A percentile compares a stretch with the other conserved stretches of the same genome.
Conservation (phyloP, 2,329 filamentous ascomycete genomes). For the Mycosphaerella sp. region DNA sequence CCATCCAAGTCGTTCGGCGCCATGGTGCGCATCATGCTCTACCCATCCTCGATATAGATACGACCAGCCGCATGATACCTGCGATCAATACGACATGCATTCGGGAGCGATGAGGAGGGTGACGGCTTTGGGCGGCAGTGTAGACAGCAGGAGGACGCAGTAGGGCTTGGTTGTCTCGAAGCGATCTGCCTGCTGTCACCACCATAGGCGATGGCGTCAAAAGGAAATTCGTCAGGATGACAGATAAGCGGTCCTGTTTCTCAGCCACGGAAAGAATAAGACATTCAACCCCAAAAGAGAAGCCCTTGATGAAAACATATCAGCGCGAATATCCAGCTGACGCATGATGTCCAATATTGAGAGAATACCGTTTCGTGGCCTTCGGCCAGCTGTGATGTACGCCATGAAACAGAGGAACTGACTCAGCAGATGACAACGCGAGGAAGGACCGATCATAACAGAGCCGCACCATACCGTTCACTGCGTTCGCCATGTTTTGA, state of each 20-base stretch:
- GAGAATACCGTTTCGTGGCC: too few relatives aligned
- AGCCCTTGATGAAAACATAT: slow-evolving; percentile 4
- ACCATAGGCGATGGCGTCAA: slow-evolving; percentile 7
- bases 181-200: slow-evolving; percentile 4
- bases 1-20: slow-evolving; percentile 92
- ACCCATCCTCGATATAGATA: slow-evolving; percentile 37
- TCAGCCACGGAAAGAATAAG: slow-evolving; percentile 13
- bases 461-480: too few relatives aligned
- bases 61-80: slow-evolving; percentile 8
- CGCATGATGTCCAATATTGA: neutral
- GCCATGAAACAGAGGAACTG: neutral
- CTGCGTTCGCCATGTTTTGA: too few relatives aligned
- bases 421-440: neutral
- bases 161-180: slow-evolving; percentile 6
- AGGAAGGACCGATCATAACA: too few relatives aligned
- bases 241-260: slow-evolving; percentile 7
- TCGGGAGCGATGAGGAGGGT: slow-evolving; percentile 6
- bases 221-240: slow-evolving; percentile 7
- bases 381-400: neutral
- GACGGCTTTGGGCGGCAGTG: slow-evolving; percentile 6
- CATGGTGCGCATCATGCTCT: slow-evolving; percentile 37
- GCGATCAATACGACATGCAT: slow-evolving; percentile 10
- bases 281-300: slow-evolving; percentile 6
- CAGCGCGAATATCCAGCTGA: neutral
- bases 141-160: slow-evolving; percentile 5